Conservation (phyloP, 2,329 filamentous ascomycete genomes). For the Coniochaeta sp. region DNA sequence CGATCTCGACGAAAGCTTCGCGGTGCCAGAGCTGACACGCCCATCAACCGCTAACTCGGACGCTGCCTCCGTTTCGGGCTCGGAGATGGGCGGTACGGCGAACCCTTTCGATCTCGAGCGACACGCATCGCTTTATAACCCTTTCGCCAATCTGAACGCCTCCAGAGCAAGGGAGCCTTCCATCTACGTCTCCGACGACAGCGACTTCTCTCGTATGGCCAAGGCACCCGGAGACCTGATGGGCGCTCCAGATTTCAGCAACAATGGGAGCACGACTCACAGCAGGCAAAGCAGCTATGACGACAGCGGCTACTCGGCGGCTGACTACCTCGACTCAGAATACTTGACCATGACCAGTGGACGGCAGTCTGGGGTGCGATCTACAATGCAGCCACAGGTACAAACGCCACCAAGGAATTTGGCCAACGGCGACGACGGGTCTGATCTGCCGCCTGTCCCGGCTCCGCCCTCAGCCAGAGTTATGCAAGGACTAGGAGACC, state of each 20-base stretch:
- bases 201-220: constrained; percentile 34
- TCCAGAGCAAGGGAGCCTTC: constrained; percentile 40
- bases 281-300: constrained; percentile 19
- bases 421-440: constrained; percentile 5
- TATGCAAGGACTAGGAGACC: constrained; percentile 29
- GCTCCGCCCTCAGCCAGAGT: constrained; percentile 40
- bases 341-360: constrained; percentile 12
- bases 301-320: constrained; percentile 15
- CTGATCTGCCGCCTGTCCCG: constrained; percentile 28
- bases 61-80: constrained; percentile 45
- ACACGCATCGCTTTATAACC: constrained; percentile 47
- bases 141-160: constrained; percentile 6
- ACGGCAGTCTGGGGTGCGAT: neutral
- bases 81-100: constrained; percentile 39
- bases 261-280: constrained; percentile 11
- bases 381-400: neutral
- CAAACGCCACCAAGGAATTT: neutral
- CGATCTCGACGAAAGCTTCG: constrained; percentile 24
- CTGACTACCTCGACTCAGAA: constrained; percentile 18
- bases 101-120: constrained; percentile 58
- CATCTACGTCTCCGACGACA: constrained; percentile 55
- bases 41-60: constrained; percentile 56
- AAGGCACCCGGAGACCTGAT: constrained; percentile 14
- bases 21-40: constrained; percentile 40
- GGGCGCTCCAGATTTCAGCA: constrained; percentile 13